Evolutionary conservation across 768 basidiomycete species (phyloP).

Genomic region (Termitomyces sp.): DNA sequence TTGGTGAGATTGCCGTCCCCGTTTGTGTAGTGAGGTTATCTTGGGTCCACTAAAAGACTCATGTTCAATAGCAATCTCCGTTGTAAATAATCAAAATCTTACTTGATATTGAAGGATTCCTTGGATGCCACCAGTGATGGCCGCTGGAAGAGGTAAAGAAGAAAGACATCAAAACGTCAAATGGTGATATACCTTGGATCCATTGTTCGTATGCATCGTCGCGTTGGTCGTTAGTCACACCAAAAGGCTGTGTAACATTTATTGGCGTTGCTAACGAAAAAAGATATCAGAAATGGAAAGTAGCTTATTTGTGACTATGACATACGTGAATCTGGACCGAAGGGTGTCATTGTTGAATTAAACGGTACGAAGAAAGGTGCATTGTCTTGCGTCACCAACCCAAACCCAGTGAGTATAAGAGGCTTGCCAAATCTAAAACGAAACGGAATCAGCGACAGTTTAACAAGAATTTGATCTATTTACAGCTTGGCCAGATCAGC

Average conservation of each 20-base stretch:
- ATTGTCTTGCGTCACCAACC: constrained; percentile 56
- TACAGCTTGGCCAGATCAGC: constrained; percentile 38
- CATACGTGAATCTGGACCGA: constrained; percentile 26
- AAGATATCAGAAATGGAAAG: not conserved
- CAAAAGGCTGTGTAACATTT: constrained; percentile 27
- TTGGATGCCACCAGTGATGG: constrained; percentile 31
- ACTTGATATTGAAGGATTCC: constrained; percentile 46
- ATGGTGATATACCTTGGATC: constrained; percentile 33
- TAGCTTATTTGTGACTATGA: constrained; percentile 4
- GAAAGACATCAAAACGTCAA: not conserved
- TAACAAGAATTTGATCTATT: constrained; percentile 6
- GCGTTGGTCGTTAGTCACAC: constrained; percentile 48
- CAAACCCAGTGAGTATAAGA: constrained; percentile 45
- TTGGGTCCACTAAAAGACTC: constrained; percentile 49
- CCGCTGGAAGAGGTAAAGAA: constrained; percentile 26
- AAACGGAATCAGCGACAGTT: not conserved
- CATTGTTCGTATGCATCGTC: constrained; percentile 49
- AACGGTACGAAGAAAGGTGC: constrained; percentile 55
- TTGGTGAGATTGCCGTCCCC: constrained; percentile 39
- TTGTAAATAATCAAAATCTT: not conserved
- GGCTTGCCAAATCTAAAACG: constrained; percentile 50
- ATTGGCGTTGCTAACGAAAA: not conserved
- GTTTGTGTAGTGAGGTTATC: constrained; percentile 35
- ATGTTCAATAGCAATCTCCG: not conserved
- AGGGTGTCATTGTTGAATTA: constrained; percentile 42